Percentiles rank a stretch among this genome's conserved stretches.
Evolutionary conservation across 2,329 filamentous ascomycete genomes (phyloP).

Genomic region (Leptographium procerum): DNA sequence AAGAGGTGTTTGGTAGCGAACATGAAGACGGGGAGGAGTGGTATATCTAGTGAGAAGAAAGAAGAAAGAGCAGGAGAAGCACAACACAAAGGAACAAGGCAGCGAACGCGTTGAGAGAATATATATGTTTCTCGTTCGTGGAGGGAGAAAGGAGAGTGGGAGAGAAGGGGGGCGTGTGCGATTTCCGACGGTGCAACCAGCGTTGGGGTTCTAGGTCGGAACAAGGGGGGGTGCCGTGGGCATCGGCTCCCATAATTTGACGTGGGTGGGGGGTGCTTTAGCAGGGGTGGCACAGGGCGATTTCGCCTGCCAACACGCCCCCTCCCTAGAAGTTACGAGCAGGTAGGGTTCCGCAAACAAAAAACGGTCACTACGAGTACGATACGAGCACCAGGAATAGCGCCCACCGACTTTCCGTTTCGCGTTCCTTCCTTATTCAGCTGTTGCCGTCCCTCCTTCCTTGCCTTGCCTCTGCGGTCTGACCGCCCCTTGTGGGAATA

Average conservation of each 20-base stretch:
- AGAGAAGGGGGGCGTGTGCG: slow-evolving; percentile 6
- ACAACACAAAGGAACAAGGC: background rate
- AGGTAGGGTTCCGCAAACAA: background rate
- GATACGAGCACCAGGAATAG: too few relatives aligned
- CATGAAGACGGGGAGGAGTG: background rate
- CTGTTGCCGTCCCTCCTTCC: too few relatives aligned
- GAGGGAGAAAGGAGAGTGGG: background rate
- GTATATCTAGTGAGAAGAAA: background rate
- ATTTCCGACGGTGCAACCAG: background rate
- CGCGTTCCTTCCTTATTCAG: background rate
- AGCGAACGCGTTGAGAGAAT: slow-evolving; percentile 1
- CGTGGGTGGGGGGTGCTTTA: background rate
- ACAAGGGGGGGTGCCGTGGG: background rate
- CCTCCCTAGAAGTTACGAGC: background rate
- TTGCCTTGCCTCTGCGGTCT: background rate
- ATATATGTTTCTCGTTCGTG: slow-evolving; percentile 2
- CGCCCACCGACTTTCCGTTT: slow-evolving; percentile 1
- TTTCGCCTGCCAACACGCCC: background rate
- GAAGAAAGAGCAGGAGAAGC: background rate
- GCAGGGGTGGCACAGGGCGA: background rate
- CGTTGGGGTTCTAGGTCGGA: background rate
- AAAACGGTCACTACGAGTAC: background rate
- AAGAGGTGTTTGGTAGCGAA: background rate
- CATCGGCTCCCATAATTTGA: background rate
- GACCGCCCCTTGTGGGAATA: background rate